phyloP scores from a whole-genome alignment of 108 stramenopile species.

The Stephanodiscus triporus region DNA sequence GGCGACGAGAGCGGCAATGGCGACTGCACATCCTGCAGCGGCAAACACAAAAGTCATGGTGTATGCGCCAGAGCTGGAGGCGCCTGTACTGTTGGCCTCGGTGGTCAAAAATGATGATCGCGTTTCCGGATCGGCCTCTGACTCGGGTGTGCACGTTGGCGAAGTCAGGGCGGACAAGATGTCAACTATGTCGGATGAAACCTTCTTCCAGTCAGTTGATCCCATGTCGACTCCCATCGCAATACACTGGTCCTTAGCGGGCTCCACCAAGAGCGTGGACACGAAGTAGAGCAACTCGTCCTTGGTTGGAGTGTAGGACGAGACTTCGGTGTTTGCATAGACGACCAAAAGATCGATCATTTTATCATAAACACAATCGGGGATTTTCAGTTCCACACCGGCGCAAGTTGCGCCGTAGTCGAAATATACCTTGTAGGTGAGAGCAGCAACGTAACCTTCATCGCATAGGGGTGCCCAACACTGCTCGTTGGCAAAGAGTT shows the following conservation, averaged over 20 bases:
- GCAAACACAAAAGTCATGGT: neutral
- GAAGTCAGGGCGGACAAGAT: neutral
- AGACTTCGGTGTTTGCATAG: neutral
- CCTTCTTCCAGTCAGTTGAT: neutral
- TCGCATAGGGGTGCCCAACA: conserved; percentile 43
- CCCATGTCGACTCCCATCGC: neutral
- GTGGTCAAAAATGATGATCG: neutral
- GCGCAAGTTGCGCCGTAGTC: conserved; percentile 38
- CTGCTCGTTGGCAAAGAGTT: conserved; percentile 19
- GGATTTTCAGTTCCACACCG: conserved; percentile 26
- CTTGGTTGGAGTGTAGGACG: neutral
- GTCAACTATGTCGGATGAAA: neutral
- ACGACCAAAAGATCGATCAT: conserved; percentile 15
- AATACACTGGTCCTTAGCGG: neutral
- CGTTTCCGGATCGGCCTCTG: neutral
- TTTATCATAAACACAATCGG: conserved; percentile 28
- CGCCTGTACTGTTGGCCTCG: neutral
- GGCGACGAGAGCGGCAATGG: conserved; percentile 9
- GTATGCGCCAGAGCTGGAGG: neutral
- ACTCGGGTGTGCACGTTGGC: neutral
- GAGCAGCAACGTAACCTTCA: conserved; percentile 7
- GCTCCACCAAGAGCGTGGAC: neutral
- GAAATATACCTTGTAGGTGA: conserved; percentile 29
- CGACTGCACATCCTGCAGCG: conserved; percentile 4
- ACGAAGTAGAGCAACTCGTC: neutral